phyloP scores from a whole-genome alignment of 2,329 filamentous ascomycete species.

The Fusarium irregulare region DNA sequence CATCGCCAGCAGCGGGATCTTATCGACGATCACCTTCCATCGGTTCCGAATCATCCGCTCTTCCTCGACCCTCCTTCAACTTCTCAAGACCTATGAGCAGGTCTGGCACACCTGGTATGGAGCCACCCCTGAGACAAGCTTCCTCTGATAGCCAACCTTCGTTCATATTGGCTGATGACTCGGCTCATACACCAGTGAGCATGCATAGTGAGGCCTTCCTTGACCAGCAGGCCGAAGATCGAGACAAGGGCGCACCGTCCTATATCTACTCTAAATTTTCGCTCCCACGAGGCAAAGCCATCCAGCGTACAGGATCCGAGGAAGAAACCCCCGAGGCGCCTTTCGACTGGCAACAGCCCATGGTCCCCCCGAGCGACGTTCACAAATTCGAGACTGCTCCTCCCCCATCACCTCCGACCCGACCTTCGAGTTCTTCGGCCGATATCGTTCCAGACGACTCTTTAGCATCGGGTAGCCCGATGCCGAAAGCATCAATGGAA shows the following conservation, averaged over 20 bases:
- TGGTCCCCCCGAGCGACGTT: constrained; percentile 54
- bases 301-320: constrained; percentile 75
- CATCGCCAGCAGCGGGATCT: constrained; percentile 70
- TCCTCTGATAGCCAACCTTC: constrained; percentile 76
- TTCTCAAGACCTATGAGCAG: constrained; percentile 92
- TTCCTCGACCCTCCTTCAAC: constrained; percentile 85
- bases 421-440: constrained; percentile 68
- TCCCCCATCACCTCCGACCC: constrained; percentile 71
- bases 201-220: constrained; percentile 77
- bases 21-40: constrained; percentile 85
- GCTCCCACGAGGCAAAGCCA: constrained; percentile 82
- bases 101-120: constrained; percentile 69
- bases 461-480: constrained; percentile 44
- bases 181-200: constrained; percentile 75
- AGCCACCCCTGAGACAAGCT: constrained; percentile 70
- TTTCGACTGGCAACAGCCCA: constrained; percentile 72
- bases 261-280: constrained; percentile 89
- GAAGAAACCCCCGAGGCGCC: constrained; percentile 64
- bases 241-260: constrained; percentile 69
- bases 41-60: constrained; percentile 80
- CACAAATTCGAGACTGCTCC: constrained; percentile 58
- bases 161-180: constrained; percentile 72
- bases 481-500: constrained; percentile 62
- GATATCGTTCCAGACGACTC: constrained; percentile 54
- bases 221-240: constrained; percentile 62